These are phyloP conservation scores for Thecaphora thlaspeos DNA, from an alignment of 1,284 basidiomycete species.

Conservation along the genomic window DNA sequence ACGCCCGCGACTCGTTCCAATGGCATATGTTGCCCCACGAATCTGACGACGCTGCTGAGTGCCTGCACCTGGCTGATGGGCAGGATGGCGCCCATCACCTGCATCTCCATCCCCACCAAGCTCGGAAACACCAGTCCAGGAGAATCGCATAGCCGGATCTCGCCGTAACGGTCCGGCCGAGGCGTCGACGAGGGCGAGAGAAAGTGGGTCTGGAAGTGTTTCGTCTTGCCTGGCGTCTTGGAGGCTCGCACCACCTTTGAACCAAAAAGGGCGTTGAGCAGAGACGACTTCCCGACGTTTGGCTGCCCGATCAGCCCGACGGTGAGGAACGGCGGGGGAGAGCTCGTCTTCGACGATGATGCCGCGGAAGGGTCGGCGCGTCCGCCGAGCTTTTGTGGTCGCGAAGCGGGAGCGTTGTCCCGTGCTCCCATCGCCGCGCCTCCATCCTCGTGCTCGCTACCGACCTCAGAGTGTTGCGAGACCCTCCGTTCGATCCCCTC, in stretches of 20 bases:
- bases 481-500: conserved; percentile 27
- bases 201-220: conserved; percentile 87
- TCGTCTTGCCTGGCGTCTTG: conserved; percentile 89
- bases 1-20: conserved; percentile 73
- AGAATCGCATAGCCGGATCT: conserved; percentile 36
- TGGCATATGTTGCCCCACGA: conserved; percentile 70
- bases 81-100: conserved; percentile 76
- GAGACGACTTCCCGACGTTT: conserved; percentile 87
- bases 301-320: conserved; percentile 66
- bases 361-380: no score
- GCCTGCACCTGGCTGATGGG: conserved; percentile 80
- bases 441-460: conserved; percentile 1
- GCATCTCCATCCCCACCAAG: conserved; percentile 41
- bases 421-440: background rate
- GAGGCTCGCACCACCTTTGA: conserved; percentile 78
- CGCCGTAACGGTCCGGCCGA: conserved; percentile 63
- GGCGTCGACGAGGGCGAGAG: conserved; percentile 81
- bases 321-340: conserved; percentile 27
- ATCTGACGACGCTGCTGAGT: conserved; percentile 72
- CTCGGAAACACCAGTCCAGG: conserved; percentile 67
- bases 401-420: no score
- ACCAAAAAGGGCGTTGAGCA: conserved; percentile 86
- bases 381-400: no score
- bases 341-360: background rate
- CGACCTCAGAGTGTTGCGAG: conserved; percentile 19